Base-by-base conservation (phyloP, 2,329 filamentous ascomycete species). In the Nemania sp. region DNA sequence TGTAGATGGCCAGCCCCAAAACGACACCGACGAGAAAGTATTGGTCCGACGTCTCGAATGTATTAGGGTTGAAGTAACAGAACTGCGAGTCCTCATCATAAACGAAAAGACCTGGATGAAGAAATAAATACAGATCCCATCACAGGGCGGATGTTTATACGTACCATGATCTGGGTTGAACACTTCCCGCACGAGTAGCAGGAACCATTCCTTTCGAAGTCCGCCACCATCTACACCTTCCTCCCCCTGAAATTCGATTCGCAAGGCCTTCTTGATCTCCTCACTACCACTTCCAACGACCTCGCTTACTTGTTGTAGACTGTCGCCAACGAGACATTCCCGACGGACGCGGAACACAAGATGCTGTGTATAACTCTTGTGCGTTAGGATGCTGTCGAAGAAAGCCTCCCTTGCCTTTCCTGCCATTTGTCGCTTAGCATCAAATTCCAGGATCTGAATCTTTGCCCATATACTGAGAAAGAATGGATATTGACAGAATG, bases 401-500 rank as follows among this genome's bases (percentile, higher is more conserved):
- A 96, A 96, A 2, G 92, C 92, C 71, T 97, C 91, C 51, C 92
- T 84, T 10, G 92, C 92, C 73, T 92, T 94, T 65, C 86, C 87
- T 70, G 92, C 88, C 92, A 97, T 97, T 74, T 97, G 92, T 7
- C 92, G 85, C 64, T 88, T 86, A 7, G 92, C 91, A 74, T 97
- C 93, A 69, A 96, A 86, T 71, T 97, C 92, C 68, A 97, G 80
- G 48, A 97, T 94, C 65, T 89, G 89, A 60, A 95, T 96, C 75
- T 97, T 97, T 29, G 92, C 90, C 80, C 91, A 93, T 65, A 97
- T 92, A 63, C 92, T 96, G 42, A 97, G 81, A 67, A 97, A 88
- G 70, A 97, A 96, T 0, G 93, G 92, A 69, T 96, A 96, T 72
- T 96, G 91, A 72, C 92, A 97, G 71, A 97, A 96, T 0, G 90